Conservation (phyloP, 768 basidiomycete species). For the Phlebiopsis flavidoalba region DNA sequence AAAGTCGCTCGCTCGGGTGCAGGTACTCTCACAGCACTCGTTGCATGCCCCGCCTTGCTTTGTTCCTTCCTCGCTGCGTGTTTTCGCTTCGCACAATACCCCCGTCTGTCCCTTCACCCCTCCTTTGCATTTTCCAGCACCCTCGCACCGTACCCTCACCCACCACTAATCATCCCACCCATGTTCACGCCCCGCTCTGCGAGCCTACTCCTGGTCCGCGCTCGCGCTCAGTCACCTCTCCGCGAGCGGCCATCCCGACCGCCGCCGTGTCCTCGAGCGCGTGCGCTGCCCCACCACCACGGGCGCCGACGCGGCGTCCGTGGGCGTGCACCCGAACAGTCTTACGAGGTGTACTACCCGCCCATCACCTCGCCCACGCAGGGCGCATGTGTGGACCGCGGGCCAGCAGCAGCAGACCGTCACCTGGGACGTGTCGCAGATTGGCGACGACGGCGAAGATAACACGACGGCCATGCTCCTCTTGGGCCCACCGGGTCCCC, state of each 20-base stretch:
- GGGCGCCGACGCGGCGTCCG: slow-evolving; percentile 22
- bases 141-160: not conserved
- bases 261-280: slow-evolving; percentile 19
- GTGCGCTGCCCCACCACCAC: slow-evolving; percentile 23
- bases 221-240: slow-evolving; percentile 1
- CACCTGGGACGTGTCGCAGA: slow-evolving; percentile 35
- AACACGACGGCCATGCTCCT: slow-evolving; percentile 39
- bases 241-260: slow-evolving; percentile 1
- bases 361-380: slow-evolving; percentile 34
- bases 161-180: not conserved
- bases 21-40: not conserved
- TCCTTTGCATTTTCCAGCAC: not conserved
- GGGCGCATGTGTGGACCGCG: slow-evolving; percentile 30
- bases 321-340: slow-evolving; percentile 24
- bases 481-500: not conserved
- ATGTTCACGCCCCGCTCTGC: slow-evolving; percentile 5
- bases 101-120: slow-evolving; percentile 1
- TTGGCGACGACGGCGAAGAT: slow-evolving; percentile 33
- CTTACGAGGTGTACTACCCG: slow-evolving; percentile 36
- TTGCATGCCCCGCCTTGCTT: not conserved
- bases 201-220: slow-evolving; percentile 1
- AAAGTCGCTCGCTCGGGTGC: not conserved
- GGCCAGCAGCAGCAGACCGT: slow-evolving; percentile 33
- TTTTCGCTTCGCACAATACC: not conserved
- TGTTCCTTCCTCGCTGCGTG: too few species aligned